phyloP scores from a whole-genome alignment of 768 basidiomycete genomes.

The Kwoniella bestiolae region DNA sequence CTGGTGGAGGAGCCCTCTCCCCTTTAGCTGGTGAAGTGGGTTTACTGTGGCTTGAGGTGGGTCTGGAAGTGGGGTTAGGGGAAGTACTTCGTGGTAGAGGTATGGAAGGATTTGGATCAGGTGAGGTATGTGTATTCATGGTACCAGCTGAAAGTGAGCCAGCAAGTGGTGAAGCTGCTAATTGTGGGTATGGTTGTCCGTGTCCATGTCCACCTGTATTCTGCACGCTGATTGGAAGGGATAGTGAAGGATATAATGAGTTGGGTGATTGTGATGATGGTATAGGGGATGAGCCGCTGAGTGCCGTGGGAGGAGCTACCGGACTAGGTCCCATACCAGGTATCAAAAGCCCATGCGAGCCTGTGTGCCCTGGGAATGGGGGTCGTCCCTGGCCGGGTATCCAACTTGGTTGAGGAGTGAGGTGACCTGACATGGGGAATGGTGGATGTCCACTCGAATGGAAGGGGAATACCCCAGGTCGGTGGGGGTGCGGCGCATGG shows the following conservation, averaged over 20 bases:
- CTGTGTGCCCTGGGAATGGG: conserved; percentile 24
- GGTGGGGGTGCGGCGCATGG: conserved; percentile 17
- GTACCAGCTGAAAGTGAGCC: conserved; percentile 36
- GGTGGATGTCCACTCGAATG: conserved; percentile 19
- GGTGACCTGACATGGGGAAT: conserved; percentile 29
- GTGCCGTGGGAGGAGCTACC: conserved; percentile 19
- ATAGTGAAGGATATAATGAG: conserved; percentile 17
- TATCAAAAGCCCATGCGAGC: conserved; percentile 24
- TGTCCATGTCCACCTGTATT: conserved; percentile 26
- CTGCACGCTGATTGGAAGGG: conserved; percentile 34
- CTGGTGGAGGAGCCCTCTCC: conserved; percentile 29
- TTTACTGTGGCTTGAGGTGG: conserved; percentile 13
- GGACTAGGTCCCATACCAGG: conserved; percentile 21
- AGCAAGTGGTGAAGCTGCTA: conserved; percentile 45
- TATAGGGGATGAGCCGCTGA: conserved; percentile 26
- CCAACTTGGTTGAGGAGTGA: conserved; percentile 25
- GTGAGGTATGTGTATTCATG: conserved; percentile 3
- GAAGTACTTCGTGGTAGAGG: conserved; percentile 4
- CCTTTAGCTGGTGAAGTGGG: conserved; percentile 12
- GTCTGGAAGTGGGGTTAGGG: conserved; percentile 10
- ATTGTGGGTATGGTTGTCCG: conserved; percentile 14
- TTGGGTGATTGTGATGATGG: conserved; percentile 20
- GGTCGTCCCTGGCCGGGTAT: conserved; percentile 20
- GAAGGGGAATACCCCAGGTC: conserved; percentile 27
- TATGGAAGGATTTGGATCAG: conserved; percentile 7